Conservation (phyloP, 768 basidiomycete genomes). For the Hypholoma sublateritium region DNA sequence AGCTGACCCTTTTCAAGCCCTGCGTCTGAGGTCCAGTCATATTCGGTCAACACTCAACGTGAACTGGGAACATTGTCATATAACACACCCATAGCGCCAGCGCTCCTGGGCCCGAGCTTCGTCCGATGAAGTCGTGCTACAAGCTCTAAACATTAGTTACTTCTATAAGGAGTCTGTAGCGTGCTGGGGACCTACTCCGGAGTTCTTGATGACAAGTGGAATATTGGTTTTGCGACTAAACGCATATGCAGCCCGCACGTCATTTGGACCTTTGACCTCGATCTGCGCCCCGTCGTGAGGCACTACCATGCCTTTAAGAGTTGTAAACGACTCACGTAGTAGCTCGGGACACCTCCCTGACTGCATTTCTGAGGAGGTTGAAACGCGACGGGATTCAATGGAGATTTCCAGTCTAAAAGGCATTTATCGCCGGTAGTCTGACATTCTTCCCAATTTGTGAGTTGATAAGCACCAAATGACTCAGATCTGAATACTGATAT, state of each 20-base stretch:
- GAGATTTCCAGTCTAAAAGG: slow-evolving; percentile 29
- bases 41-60: not conserved
- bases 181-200: slow-evolving; percentile 15
- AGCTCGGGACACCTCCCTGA: slow-evolving; percentile 29
- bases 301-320: not conserved
- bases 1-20: slow-evolving; percentile 17
- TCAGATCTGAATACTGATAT: slow-evolving; percentile 14
- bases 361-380: slow-evolving; percentile 18
- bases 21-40: slow-evolving; percentile 13
- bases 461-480: slow-evolving; percentile 17
- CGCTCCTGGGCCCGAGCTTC: slow-evolving; percentile 12
- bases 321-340: slow-evolving; percentile 22
- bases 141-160: not conserved
- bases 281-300: slow-evolving; percentile 17
- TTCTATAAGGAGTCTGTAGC: not conserved
- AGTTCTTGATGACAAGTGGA: slow-evolving; percentile 23
- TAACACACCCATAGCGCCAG: slow-evolving; percentile 13
- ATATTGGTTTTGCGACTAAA: slow-evolving; percentile 24
- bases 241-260: slow-evolving; percentile 22
- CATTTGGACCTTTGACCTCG: slow-evolving; percentile 21
- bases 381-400: slow-evolving; percentile 21
- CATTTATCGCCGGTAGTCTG: slow-evolving; percentile 32
- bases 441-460: slow-evolving; percentile 42
- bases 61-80: not conserved
- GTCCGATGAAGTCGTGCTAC: slow-evolving; percentile 14